Conservation (phyloP, 495 filamentous ascomycete genomes). For the Amphirosellinia nigrospora region DNA sequence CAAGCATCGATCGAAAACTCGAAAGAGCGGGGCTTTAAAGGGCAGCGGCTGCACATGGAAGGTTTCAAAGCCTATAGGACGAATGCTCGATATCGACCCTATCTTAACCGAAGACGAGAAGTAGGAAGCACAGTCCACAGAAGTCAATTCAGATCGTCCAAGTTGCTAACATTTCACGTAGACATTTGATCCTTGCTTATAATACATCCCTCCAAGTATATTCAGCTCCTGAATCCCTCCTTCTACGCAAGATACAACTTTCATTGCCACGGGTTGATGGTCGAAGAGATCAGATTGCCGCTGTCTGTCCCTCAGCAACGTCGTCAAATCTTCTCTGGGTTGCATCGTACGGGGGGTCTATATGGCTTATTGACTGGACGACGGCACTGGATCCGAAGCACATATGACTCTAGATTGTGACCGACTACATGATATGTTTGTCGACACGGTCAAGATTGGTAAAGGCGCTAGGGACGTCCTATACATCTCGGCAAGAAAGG, state of each 20-base stretch:
- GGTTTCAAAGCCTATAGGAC: conserved; percentile 65
- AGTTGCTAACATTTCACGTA: conserved; percentile 46
- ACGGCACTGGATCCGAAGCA: conserved; percentile 53
- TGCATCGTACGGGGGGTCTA: conserved; percentile 65
- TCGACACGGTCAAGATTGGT: conserved; percentile 48
- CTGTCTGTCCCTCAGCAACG: conserved; percentile 64
- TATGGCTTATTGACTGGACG: conserved; percentile 81
- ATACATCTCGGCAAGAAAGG: conserved; percentile 44
- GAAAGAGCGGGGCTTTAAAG: not conserved
- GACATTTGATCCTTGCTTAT: conserved; percentile 69
- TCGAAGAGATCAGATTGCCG: conserved; percentile 50
- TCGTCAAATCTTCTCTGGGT: conserved; percentile 70
- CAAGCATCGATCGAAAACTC: conserved; percentile 9
- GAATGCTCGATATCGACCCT: conserved; percentile 76
- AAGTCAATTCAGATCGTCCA: not conserved
- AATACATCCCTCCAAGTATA: conserved; percentile 76
- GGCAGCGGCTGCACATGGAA: conserved; percentile 53
- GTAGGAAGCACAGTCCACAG: conserved; percentile 54
- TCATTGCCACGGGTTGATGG: conserved; percentile 23
- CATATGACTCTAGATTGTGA: conserved; percentile 38
- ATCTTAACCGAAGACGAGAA: conserved; percentile 80
- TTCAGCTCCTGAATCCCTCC: conserved; percentile 77
- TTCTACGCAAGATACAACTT: conserved; percentile 66
- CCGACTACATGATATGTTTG: conserved; percentile 45
- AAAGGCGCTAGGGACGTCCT: conserved; percentile 49